Evolutionary conservation across 2,329 filamentous ascomycete genomes (phyloP), one percentile per base, ranked within the genome.

Genomic region (Cladosporium sp.): DNA sequence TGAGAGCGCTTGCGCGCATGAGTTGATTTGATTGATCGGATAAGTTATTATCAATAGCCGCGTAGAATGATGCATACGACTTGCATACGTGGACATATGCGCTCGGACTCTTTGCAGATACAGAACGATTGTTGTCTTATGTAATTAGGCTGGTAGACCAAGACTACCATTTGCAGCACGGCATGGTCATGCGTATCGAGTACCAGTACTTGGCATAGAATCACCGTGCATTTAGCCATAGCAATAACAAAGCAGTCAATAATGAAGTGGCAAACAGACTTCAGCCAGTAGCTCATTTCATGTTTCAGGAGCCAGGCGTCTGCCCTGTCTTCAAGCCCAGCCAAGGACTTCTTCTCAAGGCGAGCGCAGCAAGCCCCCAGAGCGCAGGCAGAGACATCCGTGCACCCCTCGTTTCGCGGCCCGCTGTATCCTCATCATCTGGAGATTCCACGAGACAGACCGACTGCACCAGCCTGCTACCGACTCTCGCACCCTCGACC

Each of bases 401-500:
- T 25, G 39, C 43, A 25, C 43, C 43, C 38, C 45, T 55, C 45
- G 56, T 55, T 58, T 60, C 47, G 58, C 38, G 57, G 43, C 12
- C 45, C 39, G 22, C 34, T 54, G 54, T 59, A 64, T 62, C 43
- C 59, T 64, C 65, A 25, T 59, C 56, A 55, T 64, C 64, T 49
- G 63, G 54, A 55, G 54, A 56, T 39, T 56, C 51, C 54, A 56
- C 54, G 54, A 56, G 54, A 56, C 54, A 56, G 30, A 56, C 40
- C 15, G 54, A 38, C 51, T 37, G 52, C 52, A 17, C 43, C 28
- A 45, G 39, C 54, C 34, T 56, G 54, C 42, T 49, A 38, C 30
- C 54, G 34, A 55, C 40, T 20, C 39, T 34, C 17, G 38, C 19
- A 36, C 25, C 7, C 30, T 34, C 30, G 5, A 8, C 15, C 42